Evolutionary conservation across 2,329 filamentous ascomycete species (phyloP).

Genomic region (Pyrenochaeta sp.): DNA sequence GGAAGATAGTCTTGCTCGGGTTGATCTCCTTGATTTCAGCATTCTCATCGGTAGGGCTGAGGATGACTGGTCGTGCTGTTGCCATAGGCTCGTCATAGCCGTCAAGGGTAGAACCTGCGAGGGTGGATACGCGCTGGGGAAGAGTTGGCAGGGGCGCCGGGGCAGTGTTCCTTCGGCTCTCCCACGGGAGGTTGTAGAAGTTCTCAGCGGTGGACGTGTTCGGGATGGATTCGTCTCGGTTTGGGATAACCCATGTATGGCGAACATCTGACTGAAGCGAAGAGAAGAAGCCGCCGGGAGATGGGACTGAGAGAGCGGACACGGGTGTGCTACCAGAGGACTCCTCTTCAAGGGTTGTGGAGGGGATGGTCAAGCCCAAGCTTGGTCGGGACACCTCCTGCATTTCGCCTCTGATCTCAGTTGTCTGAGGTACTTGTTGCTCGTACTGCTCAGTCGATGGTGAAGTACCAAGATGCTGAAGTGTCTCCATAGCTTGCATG

Average conservation of each 20-base stretch:
- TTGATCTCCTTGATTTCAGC: constrained; percentile 64
- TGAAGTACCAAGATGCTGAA: constrained; percentile 71
- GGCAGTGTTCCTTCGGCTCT: constrained; percentile 43
- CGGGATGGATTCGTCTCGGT: constrained; percentile 62
- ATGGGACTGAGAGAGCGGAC: constrained; percentile 86
- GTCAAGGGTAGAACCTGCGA: constrained; percentile 47
- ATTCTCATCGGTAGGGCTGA: constrained; percentile 48
- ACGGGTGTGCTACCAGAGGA: constrained; percentile 67
- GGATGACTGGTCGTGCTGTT: constrained; percentile 41
- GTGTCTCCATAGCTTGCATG: constrained; percentile 79
- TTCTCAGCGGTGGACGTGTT: constrained; percentile 91
- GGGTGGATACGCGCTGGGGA: constrained; percentile 32
- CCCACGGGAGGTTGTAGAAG: constrained; percentile 88
- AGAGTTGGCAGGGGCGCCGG: constrained; percentile 24
- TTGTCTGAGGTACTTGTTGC: constrained; percentile 38
- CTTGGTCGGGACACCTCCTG: constrained; percentile 64
- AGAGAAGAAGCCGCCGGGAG: constrained; percentile 90
- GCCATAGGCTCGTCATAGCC: constrained; percentile 42
- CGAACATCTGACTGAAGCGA: constrained; percentile 78
- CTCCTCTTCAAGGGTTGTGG: constrained; percentile 37
- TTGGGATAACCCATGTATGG: constrained; percentile 77
- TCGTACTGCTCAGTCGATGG: constrained; percentile 31
- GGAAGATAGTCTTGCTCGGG: constrained; percentile 70
- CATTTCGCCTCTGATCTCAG: constrained; percentile 67
- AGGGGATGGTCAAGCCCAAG: constrained; percentile 46